Evolutionary conservation across 345 rosid genomes (phyloP).

Genomic region (Hevea brasiliensis): DNA sequence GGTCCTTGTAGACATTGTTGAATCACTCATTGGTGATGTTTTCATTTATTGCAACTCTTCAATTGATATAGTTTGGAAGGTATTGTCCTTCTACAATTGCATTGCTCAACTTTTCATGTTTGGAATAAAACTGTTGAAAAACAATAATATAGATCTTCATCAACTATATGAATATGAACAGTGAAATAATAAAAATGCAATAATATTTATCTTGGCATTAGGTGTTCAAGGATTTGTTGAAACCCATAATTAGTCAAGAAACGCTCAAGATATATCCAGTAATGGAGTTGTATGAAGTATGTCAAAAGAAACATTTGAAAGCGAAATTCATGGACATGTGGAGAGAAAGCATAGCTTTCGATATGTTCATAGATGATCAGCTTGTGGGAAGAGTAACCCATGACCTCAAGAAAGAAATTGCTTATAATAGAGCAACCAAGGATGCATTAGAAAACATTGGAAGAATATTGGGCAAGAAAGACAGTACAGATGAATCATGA

Average conservation of each 20-base stretch:
- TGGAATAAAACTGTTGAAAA: no score
- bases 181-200: no score
- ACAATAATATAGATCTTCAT: no score
- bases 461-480: slow-evolving; percentile 2
- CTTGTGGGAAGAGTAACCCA: slow-evolving; percentile 42
- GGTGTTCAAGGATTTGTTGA: slow-evolving; percentile 55
- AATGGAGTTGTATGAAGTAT: slow-evolving; percentile 47
- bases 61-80: slow-evolving; percentile 51
- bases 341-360: slow-evolving; percentile 32
- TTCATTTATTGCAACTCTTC: slow-evolving; percentile 42
- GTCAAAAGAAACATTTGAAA: slow-evolving; percentile 55
- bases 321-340: slow-evolving; percentile 47
- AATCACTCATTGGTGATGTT: slow-evolving; percentile 55
- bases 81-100: slow-evolving; percentile 4
- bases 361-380: slow-evolving; percentile 39
- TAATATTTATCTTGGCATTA: slow-evolving; percentile 1
- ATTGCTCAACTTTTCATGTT: not conserved
- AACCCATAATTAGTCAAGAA: slow-evolving; percentile 48
- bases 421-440: slow-evolving; percentile 57
- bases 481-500: not conserved
- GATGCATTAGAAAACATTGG: slow-evolving; percentile 50
- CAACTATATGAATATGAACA: no score
- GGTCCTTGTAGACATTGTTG: slow-evolving; percentile 59
- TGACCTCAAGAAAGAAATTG: slow-evolving; percentile 51
- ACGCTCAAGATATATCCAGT: slow-evolving; percentile 45